phyloP scores from a whole-genome alignment of 495 filamentous ascomycete species.

The Talaromyces proteolyticus region DNA sequence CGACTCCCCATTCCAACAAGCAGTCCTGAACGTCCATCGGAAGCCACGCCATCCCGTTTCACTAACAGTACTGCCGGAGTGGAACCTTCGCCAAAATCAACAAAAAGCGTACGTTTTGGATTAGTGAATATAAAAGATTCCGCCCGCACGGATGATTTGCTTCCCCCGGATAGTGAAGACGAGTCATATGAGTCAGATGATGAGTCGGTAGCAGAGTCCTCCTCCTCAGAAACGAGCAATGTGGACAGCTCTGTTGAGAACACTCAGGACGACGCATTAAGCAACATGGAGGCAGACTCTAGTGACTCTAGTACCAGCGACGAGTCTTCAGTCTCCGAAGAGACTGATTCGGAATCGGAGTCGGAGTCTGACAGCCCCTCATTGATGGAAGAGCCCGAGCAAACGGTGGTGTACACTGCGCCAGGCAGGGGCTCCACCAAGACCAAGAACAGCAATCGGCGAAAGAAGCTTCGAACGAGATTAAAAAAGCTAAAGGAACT shows the following conservation, averaged over 20 bases:
- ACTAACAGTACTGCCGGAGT: neutral
- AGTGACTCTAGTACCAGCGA: too few relatives aligned
- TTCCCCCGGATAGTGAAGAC: constrained; percentile 8
- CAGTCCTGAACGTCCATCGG: constrained; percentile 1
- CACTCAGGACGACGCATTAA: neutral
- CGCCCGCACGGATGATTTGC: too few relatives aligned
- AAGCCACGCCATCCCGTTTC: neutral
- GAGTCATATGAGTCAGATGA: constrained; percentile 29
- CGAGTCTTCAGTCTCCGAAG: neutral
- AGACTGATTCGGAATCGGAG: constrained; percentile 17
- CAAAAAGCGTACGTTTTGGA: constrained; percentile 5
- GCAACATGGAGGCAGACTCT: too few relatives aligned
- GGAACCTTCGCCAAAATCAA: constrained; percentile 1
- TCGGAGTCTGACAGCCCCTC: constrained; percentile 12
- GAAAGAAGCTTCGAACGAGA: constrained; percentile 40
- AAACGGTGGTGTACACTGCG: constrained; percentile 13
- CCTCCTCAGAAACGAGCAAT: neutral
- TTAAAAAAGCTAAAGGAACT: constrained; percentile 44
- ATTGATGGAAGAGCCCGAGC: neutral
- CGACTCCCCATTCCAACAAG: neutral
- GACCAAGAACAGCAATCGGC: constrained; percentile 51
- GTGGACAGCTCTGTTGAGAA: neutral
- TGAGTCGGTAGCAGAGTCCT: constrained; percentile 3
- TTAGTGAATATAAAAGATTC: too few relatives aligned
- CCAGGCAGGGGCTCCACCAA: constrained; percentile 37